phyloP scores from a whole-genome alignment of 495 filamentous ascomycete species.

The Chaetomium tenue region DNA sequence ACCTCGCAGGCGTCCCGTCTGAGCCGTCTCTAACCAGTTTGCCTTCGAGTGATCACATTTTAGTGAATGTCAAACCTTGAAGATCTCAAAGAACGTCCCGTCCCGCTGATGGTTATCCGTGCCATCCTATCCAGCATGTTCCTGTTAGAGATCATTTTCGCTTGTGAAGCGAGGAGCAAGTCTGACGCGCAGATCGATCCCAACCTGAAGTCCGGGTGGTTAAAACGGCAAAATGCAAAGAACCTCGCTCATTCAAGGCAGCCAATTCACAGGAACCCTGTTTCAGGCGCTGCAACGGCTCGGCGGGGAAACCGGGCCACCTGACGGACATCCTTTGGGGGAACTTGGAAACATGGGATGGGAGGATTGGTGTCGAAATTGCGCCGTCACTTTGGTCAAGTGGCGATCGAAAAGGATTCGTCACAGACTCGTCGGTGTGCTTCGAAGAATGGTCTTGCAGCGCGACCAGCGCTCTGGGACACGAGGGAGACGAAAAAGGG shows the following conservation, averaged over 20 bases:
- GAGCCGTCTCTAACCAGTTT: no score
- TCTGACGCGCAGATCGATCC: conserved; percentile 4
- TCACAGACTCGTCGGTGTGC: neutral
- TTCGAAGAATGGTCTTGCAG: neutral
- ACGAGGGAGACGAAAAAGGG: neutral
- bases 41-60: neutral
- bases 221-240: conserved; percentile 20
- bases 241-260: neutral
- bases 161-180: neutral
- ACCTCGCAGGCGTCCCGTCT: neutral
- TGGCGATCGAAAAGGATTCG: neutral
- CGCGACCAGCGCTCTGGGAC: neutral
- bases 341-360: neutral
- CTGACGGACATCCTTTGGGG: neutral
- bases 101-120: neutral
- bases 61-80: neutral
- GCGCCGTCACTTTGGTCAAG: neutral
- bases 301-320: neutral
- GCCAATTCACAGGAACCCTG: neutral
- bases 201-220: conserved; percentile 11
- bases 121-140: neutral
- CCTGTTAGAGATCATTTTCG: neutral
- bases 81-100: neutral
- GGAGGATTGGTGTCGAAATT: conserved; percentile 13
- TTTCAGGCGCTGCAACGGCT: neutral